Conservation (phyloP, 805 yeast species). For the Cyberlindnera xishuangbannaensis region DNA sequence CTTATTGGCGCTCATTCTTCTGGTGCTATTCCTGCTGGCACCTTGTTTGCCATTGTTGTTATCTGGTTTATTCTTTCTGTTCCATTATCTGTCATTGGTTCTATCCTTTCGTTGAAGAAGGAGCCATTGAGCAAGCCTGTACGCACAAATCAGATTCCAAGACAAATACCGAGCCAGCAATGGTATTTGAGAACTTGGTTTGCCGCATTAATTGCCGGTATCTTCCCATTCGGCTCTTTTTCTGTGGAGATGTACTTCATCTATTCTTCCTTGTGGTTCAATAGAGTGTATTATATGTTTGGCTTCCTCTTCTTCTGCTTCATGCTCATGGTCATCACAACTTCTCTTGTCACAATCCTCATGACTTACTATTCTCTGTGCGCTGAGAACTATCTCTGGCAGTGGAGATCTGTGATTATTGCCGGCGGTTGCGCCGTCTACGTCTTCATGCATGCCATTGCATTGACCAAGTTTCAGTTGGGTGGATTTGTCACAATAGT, state of each 20-base stretch:
- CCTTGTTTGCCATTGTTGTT: slow-evolving; percentile 71
- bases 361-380: slow-evolving; percentile 81
- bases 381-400: slow-evolving; percentile 94
- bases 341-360: slow-evolving; percentile 72
- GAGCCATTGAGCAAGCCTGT: slow-evolving; percentile 65
- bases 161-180: slow-evolving; percentile 92
- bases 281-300: slow-evolving; percentile 92
- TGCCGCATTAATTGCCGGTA: slow-evolving; percentile 71
- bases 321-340: slow-evolving; percentile 73
- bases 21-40: slow-evolving; percentile 92
- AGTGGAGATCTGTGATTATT: slow-evolving; percentile 84
- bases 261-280: slow-evolving; percentile 88
- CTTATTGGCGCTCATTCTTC: slow-evolving; percentile 74
- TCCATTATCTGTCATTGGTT: slow-evolving; percentile 82
- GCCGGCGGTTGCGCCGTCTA: slow-evolving; percentile 89
- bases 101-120: slow-evolving; percentile 65
- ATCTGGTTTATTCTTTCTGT: slow-evolving; percentile 85
- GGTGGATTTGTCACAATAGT: slow-evolving; percentile 73
- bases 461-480: slow-evolving; percentile 62
- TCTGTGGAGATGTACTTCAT: slow-evolving; percentile 94
- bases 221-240: slow-evolving; percentile 91
- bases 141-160: slow-evolving; percentile 89
- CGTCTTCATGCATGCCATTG: slow-evolving; percentile 76
- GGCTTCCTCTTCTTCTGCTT: slow-evolving; percentile 91
- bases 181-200: slow-evolving; percentile 68